These are phyloP conservation scores for Thelephora aurantiotincta DNA, from an alignment of 768 basidiomycete species.

Conservation along the genomic window DNA sequence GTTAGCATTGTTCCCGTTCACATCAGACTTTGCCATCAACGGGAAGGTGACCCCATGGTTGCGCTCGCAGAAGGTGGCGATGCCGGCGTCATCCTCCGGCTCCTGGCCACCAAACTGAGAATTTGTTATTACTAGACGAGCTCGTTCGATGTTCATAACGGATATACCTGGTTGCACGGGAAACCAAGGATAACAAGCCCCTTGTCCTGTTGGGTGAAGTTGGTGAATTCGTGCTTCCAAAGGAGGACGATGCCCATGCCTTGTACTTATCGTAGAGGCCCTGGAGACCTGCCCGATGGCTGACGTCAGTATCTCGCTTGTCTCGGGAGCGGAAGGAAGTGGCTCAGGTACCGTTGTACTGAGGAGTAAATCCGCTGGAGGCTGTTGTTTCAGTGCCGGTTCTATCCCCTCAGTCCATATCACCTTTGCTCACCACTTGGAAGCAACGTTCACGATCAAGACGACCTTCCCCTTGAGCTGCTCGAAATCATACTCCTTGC, in stretches of 20 bases:
- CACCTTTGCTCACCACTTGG: slow-evolving; percentile 40
- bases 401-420: neutral
- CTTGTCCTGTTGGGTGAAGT: slow-evolving; percentile 20
- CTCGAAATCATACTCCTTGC: slow-evolving; percentile 43
- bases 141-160: neutral
- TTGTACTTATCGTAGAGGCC: slow-evolving; percentile 70
- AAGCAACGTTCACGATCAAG: slow-evolving; percentile 67
- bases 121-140: neutral
- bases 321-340: neutral
- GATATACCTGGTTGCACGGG: slow-evolving; percentile 72
- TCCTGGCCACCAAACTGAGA: slow-evolving; percentile 74
- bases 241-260: neutral
- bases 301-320: neutral
- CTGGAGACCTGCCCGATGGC: slow-evolving; percentile 47
- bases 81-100: slow-evolving; percentile 64
- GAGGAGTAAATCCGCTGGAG: slow-evolving; percentile 68
- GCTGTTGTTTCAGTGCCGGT: too few species aligned
- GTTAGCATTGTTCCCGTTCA: slow-evolving; percentile 78
- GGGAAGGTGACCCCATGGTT: slow-evolving; percentile 90
- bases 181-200: slow-evolving; percentile 77
- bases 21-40: slow-evolving; percentile 85
- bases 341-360: slow-evolving; percentile 51
- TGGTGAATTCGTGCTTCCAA: neutral
- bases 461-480: slow-evolving; percentile 67
- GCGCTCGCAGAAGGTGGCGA: slow-evolving; percentile 57